Evolutionary conservation across 1,139 yeast genomes (phyloP).

Genomic region (Lodderomyces oxycetoniae): DNA sequence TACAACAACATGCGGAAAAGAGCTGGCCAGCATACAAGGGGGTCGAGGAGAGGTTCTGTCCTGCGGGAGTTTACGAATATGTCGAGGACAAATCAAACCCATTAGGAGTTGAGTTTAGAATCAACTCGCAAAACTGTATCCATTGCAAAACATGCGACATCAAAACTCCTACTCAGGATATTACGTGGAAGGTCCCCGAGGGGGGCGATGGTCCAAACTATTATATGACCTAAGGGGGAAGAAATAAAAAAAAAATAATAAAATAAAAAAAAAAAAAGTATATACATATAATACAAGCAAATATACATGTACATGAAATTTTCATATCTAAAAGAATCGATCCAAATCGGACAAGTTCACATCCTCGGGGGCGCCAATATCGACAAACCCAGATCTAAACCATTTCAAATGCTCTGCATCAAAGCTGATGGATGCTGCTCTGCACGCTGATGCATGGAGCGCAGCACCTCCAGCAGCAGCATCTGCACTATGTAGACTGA

Average conservation of each 20-base stretch:
- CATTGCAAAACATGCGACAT: constrained; percentile 98
- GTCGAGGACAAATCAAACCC: constrained; percentile 58
- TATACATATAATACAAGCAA: background rate
- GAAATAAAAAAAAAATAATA: background rate
- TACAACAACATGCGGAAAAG: constrained; percentile 58
- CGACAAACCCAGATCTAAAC: constrained; percentile 69
- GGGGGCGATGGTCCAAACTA: constrained; percentile 99
- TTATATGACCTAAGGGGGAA: constrained; percentile 51
- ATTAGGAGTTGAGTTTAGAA: constrained; percentile 77
- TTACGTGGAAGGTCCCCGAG: constrained; percentile 93
- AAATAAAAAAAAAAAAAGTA: constrained; percentile 1
- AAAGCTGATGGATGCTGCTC: constrained; percentile 23
- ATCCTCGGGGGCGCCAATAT: constrained; percentile 74
- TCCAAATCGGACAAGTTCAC: constrained; percentile 70
- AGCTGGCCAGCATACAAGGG: constrained; percentile 79
- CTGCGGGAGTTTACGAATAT: constrained; percentile 97
- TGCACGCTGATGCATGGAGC: constrained; percentile 65
- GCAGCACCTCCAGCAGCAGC: constrained; percentile 76
- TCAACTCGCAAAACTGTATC: constrained; percentile 93
- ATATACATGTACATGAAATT: constrained; percentile 14
- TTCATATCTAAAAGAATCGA: constrained; percentile 39
- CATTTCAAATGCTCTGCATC: constrained; percentile 66
- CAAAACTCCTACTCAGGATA: constrained; percentile 91
- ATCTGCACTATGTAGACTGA: constrained; percentile 51
- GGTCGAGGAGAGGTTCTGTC: constrained; percentile 87